Percentiles rank a stretch among this genome's conserved stretches.
phyloP scores from a whole-genome alignment of 176 grass and related monocot genomes.

The Triticum aestivum region IWGSC_CS_RefSeq_v2.1 NC_057802.1:5799738-5800237 shows the following conservation, averaged over 20 bases:
- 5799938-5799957: conserved; percentile 96
- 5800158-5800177: conserved; percentile 77
- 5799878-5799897: conserved; percentile 92
- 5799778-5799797: conserved; percentile 92
- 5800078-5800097: conserved; percentile 89
- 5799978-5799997: conserved; percentile 76
- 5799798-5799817: conserved; percentile 85
- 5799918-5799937: conserved; percentile 95
- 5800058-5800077: conserved; percentile 89
- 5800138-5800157: conserved; percentile 76
- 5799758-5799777: conserved; percentile 79
- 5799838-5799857: conserved; percentile 91
- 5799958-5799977: conserved; percentile 87
- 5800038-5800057: conserved; percentile 90
- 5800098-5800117: conserved; percentile 96
- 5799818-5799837: conserved; percentile 63
- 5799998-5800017: conserved; percentile 85
- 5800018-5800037: conserved; percentile 91
- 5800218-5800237: conserved; percentile 65
- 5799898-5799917: conserved; percentile 83
- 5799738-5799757: conserved; percentile 82
- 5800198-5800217: conserved; percentile 75
- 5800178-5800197: conserved; percentile 83
- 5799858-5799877: conserved; percentile 84
- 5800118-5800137: conserved; percentile 89